Evolutionary conservation across 73 alveolate genomes (phyloP), one percentile per base, ranked within the genome.

Genomic region (Paramecium biaurelia): DNA sequence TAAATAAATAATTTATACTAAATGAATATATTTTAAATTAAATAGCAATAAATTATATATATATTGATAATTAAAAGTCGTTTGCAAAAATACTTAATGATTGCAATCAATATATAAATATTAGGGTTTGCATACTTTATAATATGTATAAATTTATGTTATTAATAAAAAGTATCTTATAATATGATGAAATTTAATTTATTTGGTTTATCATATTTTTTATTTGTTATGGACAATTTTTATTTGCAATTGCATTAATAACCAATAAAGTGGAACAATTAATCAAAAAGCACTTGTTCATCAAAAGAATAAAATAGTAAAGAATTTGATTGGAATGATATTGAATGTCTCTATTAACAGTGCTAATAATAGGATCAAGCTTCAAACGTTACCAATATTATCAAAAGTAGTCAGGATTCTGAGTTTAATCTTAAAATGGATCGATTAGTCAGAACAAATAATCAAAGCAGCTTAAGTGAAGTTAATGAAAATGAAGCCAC

Each of bases 311-410:
- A 53, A 21, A 53, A 53, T 21, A 53, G 30, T 21, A 18, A 53
- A 53, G 68, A 53, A 53, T 53, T 53, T 23, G 68, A 63, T 63
- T 63, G 84, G 84, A 32, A 63, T 24, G 84, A 63, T 30, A 63
- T 63, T 14, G 84, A 63, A 30, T 10, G 26, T 63, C 45, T 63
- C 7, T 63, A 63, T 63, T 63, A 30, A 26, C 28, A 63, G 12
- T 63, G 84, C 24, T 63, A 63, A 63, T 30, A 30, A 63, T 63
- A 63, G 84, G 84, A 3, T 63, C 47, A 63, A 32, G 84, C 84
- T 2, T 63, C 84, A 63, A 63, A 63, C 45, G 84, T 63, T 26
- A 63, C 84, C 24, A 63, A 63, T 9, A 32, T 63, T 2, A 63
- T 63, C 84, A 63, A 63, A 30, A 32, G 45, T 12, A 63, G 84